Evolutionary conservation across 768 basidiomycete species (phyloP).

Genomic region (Lactifluus echinatus): DNA sequence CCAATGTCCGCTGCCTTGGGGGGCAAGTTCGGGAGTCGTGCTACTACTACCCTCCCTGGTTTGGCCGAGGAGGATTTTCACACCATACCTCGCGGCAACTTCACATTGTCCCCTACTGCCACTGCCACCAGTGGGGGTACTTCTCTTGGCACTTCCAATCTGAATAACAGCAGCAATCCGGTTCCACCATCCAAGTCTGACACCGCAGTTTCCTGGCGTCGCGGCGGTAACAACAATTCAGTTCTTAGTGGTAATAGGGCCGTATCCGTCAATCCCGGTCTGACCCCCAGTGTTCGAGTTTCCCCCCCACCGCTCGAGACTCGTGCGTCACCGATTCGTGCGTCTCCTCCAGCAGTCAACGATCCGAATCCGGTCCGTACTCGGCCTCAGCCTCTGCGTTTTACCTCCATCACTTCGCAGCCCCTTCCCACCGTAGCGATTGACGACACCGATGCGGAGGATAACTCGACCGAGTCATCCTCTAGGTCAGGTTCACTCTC

Average conservation of each 20-base stretch:
- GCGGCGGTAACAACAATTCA: slow-evolving; percentile 60
- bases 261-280: slow-evolving; percentile 31
- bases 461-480: slow-evolving; percentile 34
- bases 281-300: slow-evolving; percentile 58
- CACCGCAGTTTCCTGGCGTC: slow-evolving; percentile 71
- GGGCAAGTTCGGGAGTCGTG: slow-evolving; percentile 67
- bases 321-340: slow-evolving; percentile 44
- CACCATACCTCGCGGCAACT: slow-evolving; percentile 17
- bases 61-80: slow-evolving; percentile 34
- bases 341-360: slow-evolving; percentile 37
- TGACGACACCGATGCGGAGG: slow-evolving; percentile 22
- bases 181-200: slow-evolving; percentile 71
- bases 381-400: slow-evolving; percentile 48
- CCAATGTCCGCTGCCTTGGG: slow-evolving; percentile 78
- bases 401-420: slow-evolving; percentile 35
- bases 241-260: slow-evolving; percentile 58
- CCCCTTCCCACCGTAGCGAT: slow-evolving; percentile 21
- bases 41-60: slow-evolving; percentile 34
- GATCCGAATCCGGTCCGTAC: slow-evolving; percentile 42
- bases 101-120: slow-evolving; percentile 37
- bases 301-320: slow-evolving; percentile 64
- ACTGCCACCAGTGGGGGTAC: slow-evolving; percentile 68
- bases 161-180: slow-evolving; percentile 30
- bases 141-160: slow-evolving; percentile 47
- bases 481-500: slow-evolving; percentile 45